Evolutionary conservation across 495 filamentous ascomycete species (phyloP), one percentile per base, ranked within the genome.

Genomic region (Lophiostoma macrostomum): DNA sequence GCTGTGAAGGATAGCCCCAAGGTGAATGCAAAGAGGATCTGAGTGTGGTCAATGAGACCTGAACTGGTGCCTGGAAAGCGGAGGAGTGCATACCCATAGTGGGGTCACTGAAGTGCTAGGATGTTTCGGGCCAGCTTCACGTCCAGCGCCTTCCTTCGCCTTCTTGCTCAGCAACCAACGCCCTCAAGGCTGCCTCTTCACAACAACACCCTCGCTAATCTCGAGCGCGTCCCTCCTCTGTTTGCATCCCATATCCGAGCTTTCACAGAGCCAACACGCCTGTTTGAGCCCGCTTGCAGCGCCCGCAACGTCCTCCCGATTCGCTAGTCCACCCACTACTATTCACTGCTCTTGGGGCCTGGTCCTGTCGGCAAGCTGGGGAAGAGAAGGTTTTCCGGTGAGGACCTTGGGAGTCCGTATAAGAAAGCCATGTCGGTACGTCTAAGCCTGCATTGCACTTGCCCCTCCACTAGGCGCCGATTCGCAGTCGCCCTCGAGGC

Each of bases 371-470:
- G 73, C 74, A 83, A 81, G 77, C 84, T 84, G 81, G 85, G 83
- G 79, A 88, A 95, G 80, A 86, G 89, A 74, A 91, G 87, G 76
- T 77, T 82, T 66, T 90, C 88, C 61, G 78, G 80, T 73, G 85
- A 86, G 74, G 81, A 88, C 64, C 71, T 77, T 69, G 72, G 76
- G 74, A 81, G 80, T 73, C 85, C 86, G 66, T 74, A 80, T 49
- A 93, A 94, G 77, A 82, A 84, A 78, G 80, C 77, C 75, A 91
- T 91, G 86, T 83, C 83, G 66, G 88, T 93, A 76, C 76, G 87
- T 77, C 46, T 8, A 20, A 24, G 36, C 50, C 16, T 40, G 11
- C 22, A 18, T 12, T 3, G 8, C 7, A 14, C 5, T 5, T 16
- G 4, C 24, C 23, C 7, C 25, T 35, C 20, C 20, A n/a, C 32